Conservation (phyloP, 208 protist genomes). For the Vickermania ingenoplastis region DNA sequence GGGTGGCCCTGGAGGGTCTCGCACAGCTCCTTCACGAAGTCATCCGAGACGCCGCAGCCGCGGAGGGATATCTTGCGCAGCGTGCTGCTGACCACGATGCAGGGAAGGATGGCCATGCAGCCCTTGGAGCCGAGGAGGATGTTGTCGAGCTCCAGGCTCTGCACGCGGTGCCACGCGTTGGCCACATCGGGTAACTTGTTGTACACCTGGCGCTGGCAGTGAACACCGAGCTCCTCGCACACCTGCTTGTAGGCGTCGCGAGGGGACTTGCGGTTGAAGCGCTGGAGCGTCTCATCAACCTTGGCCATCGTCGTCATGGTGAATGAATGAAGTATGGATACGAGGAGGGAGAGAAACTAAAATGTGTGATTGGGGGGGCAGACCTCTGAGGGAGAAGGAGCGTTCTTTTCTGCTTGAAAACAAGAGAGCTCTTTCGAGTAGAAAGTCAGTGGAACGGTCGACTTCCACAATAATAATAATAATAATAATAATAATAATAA, state of each 20-base stretch:
- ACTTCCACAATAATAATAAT: too few species aligned
- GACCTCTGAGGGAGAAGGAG: too few species aligned
- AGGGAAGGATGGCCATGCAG: constrained; percentile 62
- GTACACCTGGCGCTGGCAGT: constrained; percentile 47
- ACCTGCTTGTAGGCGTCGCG: constrained; percentile 67
- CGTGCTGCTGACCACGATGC: constrained; percentile 57
- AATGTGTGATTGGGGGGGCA: not conserved
- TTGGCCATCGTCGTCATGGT: constrained; percentile 70
- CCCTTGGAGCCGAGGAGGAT: constrained; percentile 55
- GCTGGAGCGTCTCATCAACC: constrained; percentile 53
- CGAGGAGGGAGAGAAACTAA: not conserved
- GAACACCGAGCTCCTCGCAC: constrained; percentile 60
- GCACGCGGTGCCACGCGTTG: constrained; percentile 52
- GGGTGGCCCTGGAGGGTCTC: constrained; percentile 56
- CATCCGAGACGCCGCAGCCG: constrained; percentile 61
- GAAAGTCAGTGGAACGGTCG: too few species aligned
- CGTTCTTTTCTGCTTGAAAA: not conserved
- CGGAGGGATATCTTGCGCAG: constrained; percentile 54
- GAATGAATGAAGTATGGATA: not conserved
- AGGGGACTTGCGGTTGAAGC: constrained; percentile 68
- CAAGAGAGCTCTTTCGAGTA: too few species aligned
- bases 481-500: too few species aligned
- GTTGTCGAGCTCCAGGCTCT: constrained; percentile 41
- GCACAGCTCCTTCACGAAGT: constrained; percentile 48
- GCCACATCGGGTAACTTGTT: constrained; percentile 42